Evolutionary conservation across 2,329 filamentous ascomycete genomes (phyloP), one percentile per base, ranked within the genome.

Genomic region (Bipolaris zeicola): DNA sequence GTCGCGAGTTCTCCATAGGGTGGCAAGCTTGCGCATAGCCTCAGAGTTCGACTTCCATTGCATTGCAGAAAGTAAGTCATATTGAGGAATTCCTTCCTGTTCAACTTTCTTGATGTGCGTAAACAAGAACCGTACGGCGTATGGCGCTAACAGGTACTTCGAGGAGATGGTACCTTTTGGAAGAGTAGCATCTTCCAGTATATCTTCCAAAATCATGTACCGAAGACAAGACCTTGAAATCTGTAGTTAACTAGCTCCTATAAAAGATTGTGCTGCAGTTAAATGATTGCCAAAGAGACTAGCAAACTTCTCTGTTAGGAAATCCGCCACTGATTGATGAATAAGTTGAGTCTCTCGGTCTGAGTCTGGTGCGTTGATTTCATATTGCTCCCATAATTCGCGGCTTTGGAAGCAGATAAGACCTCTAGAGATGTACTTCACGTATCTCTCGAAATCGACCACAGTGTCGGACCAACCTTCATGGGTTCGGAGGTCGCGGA

Each of bases 171-270:
- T 11, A 10, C 41, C 41, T 26, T 24, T 26, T 43, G 41, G 4
- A 3, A 43, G 41, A 16, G 2, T 4, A 28, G 41, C 41, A 16
- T 16, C 13, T 3, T 43, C 41, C 5, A 43, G n/a, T 43, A 43
- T 28, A 24, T 56, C 26, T 14, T 38, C 24, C 5, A 31, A 22
- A 38, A 20, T 22, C 31, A 16, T 39, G 22, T 55, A 28, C 47
- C 44, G 52, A 34, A 65, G 45, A 37, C 57, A 65, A 13, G 57
- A 65, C 41, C 55, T 63, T 26, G 60, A 61, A 50, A 65, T 63
- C 43, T 61, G 43, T 14, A 59, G 59, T 26, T 65, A 52, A 20
- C 62, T 52, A 7, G 53, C 31, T 24, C 55, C 60, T 20, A 47
- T 36, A 5, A 20, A 37, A 18, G 49, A 57, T 33, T 11, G 33